These are phyloP conservation scores for Pyrus hybrid DNA, from an alignment of 331 rosid genomes.

Conservation along the genomic window DNA sequence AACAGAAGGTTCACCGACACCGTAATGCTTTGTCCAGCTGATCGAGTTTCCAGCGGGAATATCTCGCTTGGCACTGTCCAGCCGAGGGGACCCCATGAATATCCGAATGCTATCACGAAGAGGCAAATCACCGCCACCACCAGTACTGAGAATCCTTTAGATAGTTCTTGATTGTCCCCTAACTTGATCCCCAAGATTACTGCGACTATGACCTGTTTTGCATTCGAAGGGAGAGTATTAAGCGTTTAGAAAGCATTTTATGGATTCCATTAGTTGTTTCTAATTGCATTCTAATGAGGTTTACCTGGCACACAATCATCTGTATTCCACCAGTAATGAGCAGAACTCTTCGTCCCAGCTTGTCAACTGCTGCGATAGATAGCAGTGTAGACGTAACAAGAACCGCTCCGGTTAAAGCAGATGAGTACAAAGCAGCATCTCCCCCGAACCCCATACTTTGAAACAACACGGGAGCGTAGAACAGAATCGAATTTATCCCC, in stretches of 20 bases:
- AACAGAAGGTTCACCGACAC: slow-evolving; percentile 82
- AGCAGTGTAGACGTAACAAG: slow-evolving; percentile 66
- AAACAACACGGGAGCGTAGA: slow-evolving; percentile 86
- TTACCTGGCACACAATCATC: slow-evolving; percentile 85
- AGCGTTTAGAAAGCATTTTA: neutral
- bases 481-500: slow-evolving; percentile 80
- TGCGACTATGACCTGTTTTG: slow-evolving; percentile 66
- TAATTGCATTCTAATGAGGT: neutral
- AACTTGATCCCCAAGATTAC: slow-evolving; percentile 62
- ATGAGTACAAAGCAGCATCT: slow-evolving; percentile 72
- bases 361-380: slow-evolving; percentile 82
- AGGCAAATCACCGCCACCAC: slow-evolving; percentile 61
- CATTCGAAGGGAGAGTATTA: neutral
- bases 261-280: neutral
- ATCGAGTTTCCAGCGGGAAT: slow-evolving; percentile 67
- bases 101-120: slow-evolving; percentile 75
- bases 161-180: slow-evolving; percentile 38
- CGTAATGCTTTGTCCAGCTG: slow-evolving; percentile 83
- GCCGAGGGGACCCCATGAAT: slow-evolving; percentile 94
- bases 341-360: slow-evolving; percentile 56
- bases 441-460: slow-evolving; percentile 81
- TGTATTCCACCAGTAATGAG: slow-evolving; percentile 80
- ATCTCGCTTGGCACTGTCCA: slow-evolving; percentile 94
- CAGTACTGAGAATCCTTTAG: slow-evolving; percentile 49
- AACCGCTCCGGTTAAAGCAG: slow-evolving; percentile 88